Base-by-base conservation (phyloP, 1,284 basidiomycete species). In the Puccinia coronata region DNA sequence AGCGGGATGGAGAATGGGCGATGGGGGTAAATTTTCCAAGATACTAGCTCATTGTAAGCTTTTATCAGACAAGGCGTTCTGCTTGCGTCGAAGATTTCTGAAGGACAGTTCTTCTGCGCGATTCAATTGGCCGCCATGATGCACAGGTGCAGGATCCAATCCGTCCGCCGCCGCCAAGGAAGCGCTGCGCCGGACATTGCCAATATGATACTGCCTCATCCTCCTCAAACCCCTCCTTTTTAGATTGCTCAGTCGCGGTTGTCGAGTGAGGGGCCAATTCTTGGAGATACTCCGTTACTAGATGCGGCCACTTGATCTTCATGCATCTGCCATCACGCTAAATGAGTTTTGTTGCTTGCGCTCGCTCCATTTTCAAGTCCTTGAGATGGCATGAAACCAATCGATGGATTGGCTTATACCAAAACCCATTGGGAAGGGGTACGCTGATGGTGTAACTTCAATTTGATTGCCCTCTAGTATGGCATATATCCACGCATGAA, bases 381-480 rank as follows among this genome's bases (percentile, higher is more conserved):
- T 90, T 47, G 93, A 93, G 83, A 98, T 99, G 14, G 95, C 91
- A 83, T 94, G 91, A 91, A 99, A 99, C 97, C 97, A 99, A 86
- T 99, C 96, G 2, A 92, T 95, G 8, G 93, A 96, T 86, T 98
- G 96, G 83, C 96, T 97, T 85, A 98, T 94, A 14, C 94, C 94
- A 85, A 95, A 98, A 6, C 99, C 95, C 0, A 97, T 99, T 0
- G 97, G 97, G 90, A 99, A 99, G 4, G 97, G 97, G 86, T 96
- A 99, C 85, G 93, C 95, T 4, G 96, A 98, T 0, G 97, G 96
- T 0, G 93, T 96, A 82, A 99, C 92, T 88, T 97, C 99, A 88
- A 99, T 98, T 86, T 99, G 97, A 86, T 99, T 97, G 65, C 97
- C 97, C 90, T 98, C 80, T 81, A 20, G 16, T 72, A 5, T 16